Conservation (phyloP, 208 protist genomes). For the Dictyostelium gargantuum region DNA sequence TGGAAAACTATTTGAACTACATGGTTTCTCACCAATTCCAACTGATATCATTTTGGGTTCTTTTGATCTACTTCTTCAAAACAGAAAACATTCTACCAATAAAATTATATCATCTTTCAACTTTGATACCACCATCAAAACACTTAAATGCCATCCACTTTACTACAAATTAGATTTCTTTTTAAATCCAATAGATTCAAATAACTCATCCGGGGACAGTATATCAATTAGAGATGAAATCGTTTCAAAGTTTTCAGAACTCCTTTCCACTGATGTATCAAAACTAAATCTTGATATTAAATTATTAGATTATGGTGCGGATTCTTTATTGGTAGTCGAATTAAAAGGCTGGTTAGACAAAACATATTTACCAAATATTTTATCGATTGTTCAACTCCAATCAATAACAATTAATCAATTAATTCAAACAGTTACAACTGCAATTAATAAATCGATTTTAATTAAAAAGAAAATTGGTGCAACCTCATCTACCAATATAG, state of each 20-base stretch:
- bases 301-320: slow-evolving; percentile 9
- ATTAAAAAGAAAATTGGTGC: too few species aligned
- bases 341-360: slow-evolving; percentile 8
- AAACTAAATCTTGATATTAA: not conserved
- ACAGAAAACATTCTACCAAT: not conserved
- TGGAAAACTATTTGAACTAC: not conserved
- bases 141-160: not conserved
- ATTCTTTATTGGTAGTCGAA: not conserved
- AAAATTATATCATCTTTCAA: not conserved
- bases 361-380: not conserved
- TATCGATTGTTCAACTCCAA: not conserved
- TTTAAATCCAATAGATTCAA: not conserved
- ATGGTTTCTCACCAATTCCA: not conserved
- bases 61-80: not conserved
- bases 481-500: not conserved
- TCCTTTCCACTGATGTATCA: not conserved
- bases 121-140: not conserved
- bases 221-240: not conserved
- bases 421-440: not conserved
- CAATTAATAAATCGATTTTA: too few species aligned
- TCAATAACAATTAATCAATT: not conserved
- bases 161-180: not conserved
- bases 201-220: not conserved
- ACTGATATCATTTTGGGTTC: not conserved
- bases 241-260: not conserved